Base-by-base conservation (phyloP, 2,329 filamentous ascomycete genomes). In the Trichophyton simii region DNA sequence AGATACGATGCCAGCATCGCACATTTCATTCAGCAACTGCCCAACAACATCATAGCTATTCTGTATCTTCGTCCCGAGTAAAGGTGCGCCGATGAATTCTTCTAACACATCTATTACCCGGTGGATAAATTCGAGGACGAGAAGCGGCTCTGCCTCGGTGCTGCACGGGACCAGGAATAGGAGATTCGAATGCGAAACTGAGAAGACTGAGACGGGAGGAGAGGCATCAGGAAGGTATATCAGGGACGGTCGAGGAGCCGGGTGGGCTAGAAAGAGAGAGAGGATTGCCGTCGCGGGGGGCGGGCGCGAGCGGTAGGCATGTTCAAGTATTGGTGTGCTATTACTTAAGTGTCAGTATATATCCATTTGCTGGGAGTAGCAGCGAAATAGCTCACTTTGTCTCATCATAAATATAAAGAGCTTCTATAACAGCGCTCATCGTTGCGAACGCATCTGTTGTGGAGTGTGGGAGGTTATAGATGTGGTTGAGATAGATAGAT, bases 341-440 rank as follows among this genome's bases (percentile, higher is more conserved):
- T 46, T 58, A n/a, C 42, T 65, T 68, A 44, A 42, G 60, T 55
- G 59, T 61, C 62, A 63, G 62, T 67, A 68, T 44, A 44, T 44
- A 44, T 44, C 4, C 7, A 44, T n/a, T n/a, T n/a, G n/a, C 58
- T 54, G 36, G 62, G 18, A 55, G 48, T 63, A 38, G 22, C 18
- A 41, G 41, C 15, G 18, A 55, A 46, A 18, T 34, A 52, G 62
- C 82, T 71, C 78, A 95, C 91, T 91, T 90, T 77, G 91, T 85
- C 79, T 96, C 91, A 83, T 97, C 91, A 76, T 88, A 96, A 73
- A 99, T 91, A 79, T 97, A 92, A 71, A 99, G 81, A 72, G 92
- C 94, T 80, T 97, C 92, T 72, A 99, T 88, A 72, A 88, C 85
- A 78, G 89, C 85, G 78, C 83, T 89, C 88, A 91, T 92, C 73